These are phyloP conservation scores for Fusarium sp. DNA, from an alignment of 2,329 filamentous ascomycete genomes.

Conservation along the genomic window DNA sequence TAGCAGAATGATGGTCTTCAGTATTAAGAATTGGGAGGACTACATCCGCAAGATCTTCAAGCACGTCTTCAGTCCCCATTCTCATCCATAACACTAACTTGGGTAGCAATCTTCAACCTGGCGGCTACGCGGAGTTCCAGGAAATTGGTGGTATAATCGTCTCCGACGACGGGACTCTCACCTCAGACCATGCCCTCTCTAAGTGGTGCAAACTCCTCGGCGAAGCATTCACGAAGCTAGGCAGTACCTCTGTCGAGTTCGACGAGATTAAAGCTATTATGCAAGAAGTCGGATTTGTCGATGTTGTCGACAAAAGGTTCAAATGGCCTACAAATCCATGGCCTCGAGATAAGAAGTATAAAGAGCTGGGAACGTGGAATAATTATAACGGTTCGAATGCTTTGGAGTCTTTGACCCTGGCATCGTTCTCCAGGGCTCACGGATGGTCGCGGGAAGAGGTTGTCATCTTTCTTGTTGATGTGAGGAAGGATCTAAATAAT, in stretches of 20 bases:
- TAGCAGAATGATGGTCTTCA: neutral
- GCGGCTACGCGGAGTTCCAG: conserved; percentile 3
- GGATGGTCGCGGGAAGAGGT: conserved; percentile 22
- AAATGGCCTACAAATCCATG: conserved; percentile 20
- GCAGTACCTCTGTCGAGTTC: neutral
- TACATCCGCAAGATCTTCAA: conserved; percentile 12
- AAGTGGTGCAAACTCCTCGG: conserved; percentile 1
- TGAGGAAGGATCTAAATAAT: conserved; percentile 18
- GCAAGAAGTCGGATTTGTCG: neutral
- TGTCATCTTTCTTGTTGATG: neutral
- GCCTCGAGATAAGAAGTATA: conserved; percentile 18
- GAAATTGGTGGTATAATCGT: neutral
- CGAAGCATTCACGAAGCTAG: neutral
- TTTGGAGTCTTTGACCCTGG: conserved; percentile 13
- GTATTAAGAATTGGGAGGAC: neutral
- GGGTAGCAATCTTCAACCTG: neutral
- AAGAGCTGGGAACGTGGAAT: conserved; percentile 15
- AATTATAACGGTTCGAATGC: neutral
- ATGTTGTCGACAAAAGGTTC: neutral
- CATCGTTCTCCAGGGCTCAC: conserved; percentile 1
- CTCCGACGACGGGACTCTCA: conserved; percentile 6
- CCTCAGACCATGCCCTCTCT: neutral
- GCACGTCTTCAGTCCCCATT: fast-evolving
- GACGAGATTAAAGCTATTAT: conserved; percentile 5
- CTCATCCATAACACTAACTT: fast-evolving